Conservation (phyloP, 139 green algal species). For the Gonium pectorale region DNA sequence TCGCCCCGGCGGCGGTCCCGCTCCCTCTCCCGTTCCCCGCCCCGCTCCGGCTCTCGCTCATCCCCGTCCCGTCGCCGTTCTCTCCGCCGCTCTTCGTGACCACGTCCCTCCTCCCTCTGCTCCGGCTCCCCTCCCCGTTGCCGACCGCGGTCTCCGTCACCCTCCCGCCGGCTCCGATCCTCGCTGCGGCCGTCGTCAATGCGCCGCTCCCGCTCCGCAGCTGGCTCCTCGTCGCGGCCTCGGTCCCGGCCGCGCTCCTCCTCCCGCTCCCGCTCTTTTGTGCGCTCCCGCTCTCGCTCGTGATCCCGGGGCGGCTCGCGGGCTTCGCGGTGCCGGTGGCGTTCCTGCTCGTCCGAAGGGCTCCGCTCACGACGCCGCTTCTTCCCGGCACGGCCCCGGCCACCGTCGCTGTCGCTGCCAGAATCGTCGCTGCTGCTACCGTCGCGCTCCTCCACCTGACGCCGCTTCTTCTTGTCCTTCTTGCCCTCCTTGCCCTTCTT, state of each 20-base stretch:
- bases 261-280: not conserved
- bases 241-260: not conserved
- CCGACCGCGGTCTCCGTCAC: not conserved
- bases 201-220: not conserved
- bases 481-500: conserved; percentile 33
- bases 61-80: not conserved
- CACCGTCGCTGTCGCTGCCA: not conserved
- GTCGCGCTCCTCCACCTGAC: not conserved
- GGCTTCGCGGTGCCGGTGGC: no score
- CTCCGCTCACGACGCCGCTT: no score
- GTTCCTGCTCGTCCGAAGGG: no score
- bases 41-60: not conserved
- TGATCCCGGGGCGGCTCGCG: no score
- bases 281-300: no score
- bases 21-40: not conserved
- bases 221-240: not conserved
- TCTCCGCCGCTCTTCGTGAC: not conserved
- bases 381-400: no score
- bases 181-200: no score
- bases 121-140: not conserved
- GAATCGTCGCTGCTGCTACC: not conserved
- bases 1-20: no score
- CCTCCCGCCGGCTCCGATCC: not conserved
- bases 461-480: conserved; percentile 41
- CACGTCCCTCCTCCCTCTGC: not conserved